A percentile compares a stretch with the other conserved stretches of the same genome.
Evolutionary conservation across 2,329 filamentous ascomycete species (phyloP).

Genomic region (Apiospora kogelbergensis): DNA sequence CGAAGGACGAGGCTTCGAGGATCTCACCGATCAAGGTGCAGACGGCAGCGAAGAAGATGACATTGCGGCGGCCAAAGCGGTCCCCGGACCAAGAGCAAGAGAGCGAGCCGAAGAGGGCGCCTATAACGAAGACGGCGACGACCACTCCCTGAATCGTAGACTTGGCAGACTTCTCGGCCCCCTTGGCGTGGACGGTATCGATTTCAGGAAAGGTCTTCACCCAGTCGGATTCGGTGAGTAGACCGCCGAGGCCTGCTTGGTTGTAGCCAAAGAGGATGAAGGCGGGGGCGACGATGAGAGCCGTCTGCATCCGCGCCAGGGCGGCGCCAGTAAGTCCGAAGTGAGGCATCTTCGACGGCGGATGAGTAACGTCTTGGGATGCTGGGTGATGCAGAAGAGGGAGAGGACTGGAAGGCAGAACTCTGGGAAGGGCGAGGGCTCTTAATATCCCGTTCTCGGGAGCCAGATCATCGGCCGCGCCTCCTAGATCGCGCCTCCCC

Average conservation of each 20-base stretch:
- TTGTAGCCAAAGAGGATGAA: conserved; percentile 44
- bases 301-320: conserved; percentile 38
- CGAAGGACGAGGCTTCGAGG: conserved; percentile 40
- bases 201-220: conserved; percentile 38
- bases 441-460: background rate
- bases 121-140: conserved; percentile 37
- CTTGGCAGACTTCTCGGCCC: conserved; percentile 29
- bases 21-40: conserved; percentile 42
- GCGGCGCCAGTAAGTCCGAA: conserved; percentile 37
- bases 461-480: background rate
- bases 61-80: conserved; percentile 39
- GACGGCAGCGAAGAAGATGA: conserved; percentile 38
- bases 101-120: conserved; percentile 36
- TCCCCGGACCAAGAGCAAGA: conserved; percentile 38
- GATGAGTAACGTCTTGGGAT: background rate
- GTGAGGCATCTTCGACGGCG: background rate
- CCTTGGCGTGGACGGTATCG: conserved; percentile 35
- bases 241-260: conserved; percentile 38
- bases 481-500: background rate
- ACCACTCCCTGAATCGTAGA: conserved; percentile 39
- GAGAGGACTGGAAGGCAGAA: background rate
- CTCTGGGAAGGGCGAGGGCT: background rate
- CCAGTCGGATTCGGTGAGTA: conserved; percentile 34
- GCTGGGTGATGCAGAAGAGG: background rate
- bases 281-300: conserved; percentile 42